phyloP scores from a whole-genome alignment of 2,329 filamentous ascomycete species.

The Sphaerulina vaccinii region DNA sequence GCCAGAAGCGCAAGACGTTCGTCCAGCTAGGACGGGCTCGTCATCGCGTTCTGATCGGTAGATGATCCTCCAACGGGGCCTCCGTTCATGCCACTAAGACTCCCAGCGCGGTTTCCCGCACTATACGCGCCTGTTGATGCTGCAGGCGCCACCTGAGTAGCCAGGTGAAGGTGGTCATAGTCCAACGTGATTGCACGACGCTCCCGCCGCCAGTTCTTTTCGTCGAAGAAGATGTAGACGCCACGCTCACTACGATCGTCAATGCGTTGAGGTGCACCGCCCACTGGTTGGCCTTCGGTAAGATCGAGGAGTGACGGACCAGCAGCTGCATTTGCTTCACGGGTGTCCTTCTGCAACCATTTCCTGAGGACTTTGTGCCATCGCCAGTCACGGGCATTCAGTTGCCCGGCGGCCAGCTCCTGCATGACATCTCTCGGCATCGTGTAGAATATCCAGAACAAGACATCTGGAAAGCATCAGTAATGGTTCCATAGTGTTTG shows the following conservation, averaged over 20 bases:
- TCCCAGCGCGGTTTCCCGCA: neutral
- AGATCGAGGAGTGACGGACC: conserved; percentile 35
- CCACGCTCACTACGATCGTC: conserved; percentile 51
- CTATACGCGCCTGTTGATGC: conserved; percentile 1
- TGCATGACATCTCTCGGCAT: conserved; percentile 65
- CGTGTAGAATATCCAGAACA: conserved; percentile 70
- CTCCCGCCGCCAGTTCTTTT: conserved; percentile 53
- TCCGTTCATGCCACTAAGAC: conserved; percentile 7
- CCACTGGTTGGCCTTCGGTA: conserved; percentile 29
- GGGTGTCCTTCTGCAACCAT: conserved; percentile 57
- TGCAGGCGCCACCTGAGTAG: neutral
- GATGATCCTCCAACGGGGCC: conserved; percentile 5
- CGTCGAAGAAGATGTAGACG: conserved; percentile 57
- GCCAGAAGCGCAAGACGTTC: no score
- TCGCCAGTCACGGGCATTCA: conserved; percentile 54
- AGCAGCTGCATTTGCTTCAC: conserved; percentile 33
- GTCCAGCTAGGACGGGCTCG: conserved; percentile 4
- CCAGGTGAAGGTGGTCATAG: conserved; percentile 41
- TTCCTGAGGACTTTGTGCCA: conserved; percentile 55
- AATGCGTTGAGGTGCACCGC: conserved; percentile 43
- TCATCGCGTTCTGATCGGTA: conserved; percentile 8
- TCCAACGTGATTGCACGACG: conserved; percentile 54
- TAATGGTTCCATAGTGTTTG: neutral
- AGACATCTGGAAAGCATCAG: conserved; percentile 55
- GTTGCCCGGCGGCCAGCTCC: conserved; percentile 63